Evolutionary conservation across 768 basidiomycete species (phyloP), one percentile per base, ranked within the genome.

Genomic region (Kwoniella dejecticola): DNA sequence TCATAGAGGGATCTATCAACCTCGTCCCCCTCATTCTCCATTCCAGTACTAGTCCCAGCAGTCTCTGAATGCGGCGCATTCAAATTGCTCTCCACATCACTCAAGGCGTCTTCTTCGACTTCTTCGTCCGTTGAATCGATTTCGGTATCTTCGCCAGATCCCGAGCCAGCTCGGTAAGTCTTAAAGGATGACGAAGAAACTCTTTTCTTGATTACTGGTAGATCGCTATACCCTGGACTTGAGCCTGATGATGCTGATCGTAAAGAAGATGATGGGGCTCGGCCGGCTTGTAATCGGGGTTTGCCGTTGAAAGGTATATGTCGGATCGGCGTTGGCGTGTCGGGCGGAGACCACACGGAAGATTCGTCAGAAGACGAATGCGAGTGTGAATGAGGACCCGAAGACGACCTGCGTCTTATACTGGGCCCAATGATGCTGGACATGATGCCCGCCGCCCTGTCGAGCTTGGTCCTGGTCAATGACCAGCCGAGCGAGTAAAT

Each of bases 251-350:
- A 7, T 8, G 45, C 5, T 21, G 52, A 29, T 19, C n/a, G 2
- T 38, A 38, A 4, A 24, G 30, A 21, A 3, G n/a, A 19, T 26
- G 50, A 52, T 11, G 53, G 33, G 12, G 17, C 10, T 10, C 40
- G 49, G 17, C 58, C 58, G 31, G 50, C 27, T 42, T 60, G 58
- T 27, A 60, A 27, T n/a, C 29, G 31, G 15, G 15, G 17, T 46
- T 60, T 60, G 1, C 31, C 26, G 13, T 53, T 38, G 4, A 55
- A 24, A 33, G 53, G 52, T 0, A 29, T 27, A 49, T 53, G 41
- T n/a, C n/a, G 52, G 19, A 62, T 62, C 12, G 60, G 60, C 5
- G 60, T 62, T 33, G 58, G 58, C 11, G 58, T 60, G 38, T 52
- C 58, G 30, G 49, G 58, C 11, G 58, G 58, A 52, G 58, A 60